A percentile compares a stretch with the other conserved stretches of the same genome.
These are phyloP conservation scores for Scutellaria minor DNA, from an alignment of 257 asterid genomes.

Conservation along the genomic window DNA sequence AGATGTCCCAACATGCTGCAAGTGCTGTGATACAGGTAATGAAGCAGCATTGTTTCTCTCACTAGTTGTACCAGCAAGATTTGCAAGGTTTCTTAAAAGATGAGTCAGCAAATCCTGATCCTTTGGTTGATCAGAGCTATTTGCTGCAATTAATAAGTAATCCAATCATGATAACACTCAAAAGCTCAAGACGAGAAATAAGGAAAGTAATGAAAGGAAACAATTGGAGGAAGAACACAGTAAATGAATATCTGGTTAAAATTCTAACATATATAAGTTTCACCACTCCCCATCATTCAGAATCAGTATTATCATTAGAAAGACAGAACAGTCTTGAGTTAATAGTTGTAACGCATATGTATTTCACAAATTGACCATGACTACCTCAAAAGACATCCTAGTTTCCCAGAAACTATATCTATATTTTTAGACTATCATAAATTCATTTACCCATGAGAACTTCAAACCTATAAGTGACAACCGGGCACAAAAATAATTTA, in stretches of 20 bases:
- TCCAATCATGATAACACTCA: constrained; percentile 24
- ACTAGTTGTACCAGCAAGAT: constrained; percentile 35
- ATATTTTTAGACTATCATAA: background rate
- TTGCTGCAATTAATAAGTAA: constrained; percentile 40
- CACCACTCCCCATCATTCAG: background rate
- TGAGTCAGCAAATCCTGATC: constrained; percentile 50
- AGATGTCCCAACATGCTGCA: constrained; percentile 38
- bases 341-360: background rate
- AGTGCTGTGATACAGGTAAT: constrained; percentile 41
- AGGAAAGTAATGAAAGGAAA: background rate
- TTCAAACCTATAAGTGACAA: background rate
- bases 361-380: constrained; percentile 18
- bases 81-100: constrained; percentile 47
- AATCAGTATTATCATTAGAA: background rate
- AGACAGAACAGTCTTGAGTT: background rate
- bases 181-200: constrained; percentile 12
- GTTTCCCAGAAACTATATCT: background rate
- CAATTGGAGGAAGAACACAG: background rate
- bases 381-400: constrained; percentile 8
- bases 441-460: background rate
- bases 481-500: background rate
- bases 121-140: constrained; percentile 45
- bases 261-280: background rate
- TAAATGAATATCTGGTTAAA: background rate
- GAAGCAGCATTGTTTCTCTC: constrained; percentile 34